Base-by-base conservation (phyloP, 2,329 filamentous ascomycete genomes). In the Alternaria sp. region DNA sequence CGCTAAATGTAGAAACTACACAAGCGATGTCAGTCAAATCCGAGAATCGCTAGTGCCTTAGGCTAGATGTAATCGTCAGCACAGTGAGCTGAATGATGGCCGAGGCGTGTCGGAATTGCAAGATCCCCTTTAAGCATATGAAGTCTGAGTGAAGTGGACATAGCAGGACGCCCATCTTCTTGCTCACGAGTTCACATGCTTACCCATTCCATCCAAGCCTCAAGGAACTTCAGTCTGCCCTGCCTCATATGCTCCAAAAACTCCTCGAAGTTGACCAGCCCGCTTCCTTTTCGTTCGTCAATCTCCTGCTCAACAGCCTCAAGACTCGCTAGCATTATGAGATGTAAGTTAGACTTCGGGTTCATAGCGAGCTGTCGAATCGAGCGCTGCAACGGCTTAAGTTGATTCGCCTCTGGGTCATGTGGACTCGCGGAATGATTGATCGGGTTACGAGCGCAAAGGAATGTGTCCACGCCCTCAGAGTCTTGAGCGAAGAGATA, bases 141-240 rank as follows among this genome's bases (percentile, higher is more conserved):
- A 59, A 45, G 8, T 21, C 26, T 54, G 28, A 13, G 49, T 55
- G 30, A n/a, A 26, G 30, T 28, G 50, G 17, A 26, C 26, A 40
- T 13, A 25, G 17, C 28, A 17, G 19, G 28, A 13, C 28, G 7
- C 15, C 30, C 13, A 36, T 25, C 5, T 25, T 32, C 49, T 3
- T 25, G 19, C 30, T 52, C 49, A 36, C 36, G 36, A 40, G 49
- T n/a, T 68, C 55, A 73, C 45, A 73, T 64, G 60, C 77, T 85
- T 84, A 72, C 87, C 87, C 85, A 88, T 85, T 97, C 94, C 79
- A 97, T 92, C 95, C 95, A 98, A 72, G 89, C 92, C 63, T 92
- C 92, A 50, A 97, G 84, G 79, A 97, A 95, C 69, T 92, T 84
- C 57, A 90, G 82, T 74, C 89, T 88, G 26, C 83, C 81, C 23